A percentile compares a stretch with the other conserved stretches of the same genome.
Evolutionary conservation across 1,284 basidiomycete species (phyloP).

Genomic region (Ceratorhiza oryzae-sativae): DNA sequence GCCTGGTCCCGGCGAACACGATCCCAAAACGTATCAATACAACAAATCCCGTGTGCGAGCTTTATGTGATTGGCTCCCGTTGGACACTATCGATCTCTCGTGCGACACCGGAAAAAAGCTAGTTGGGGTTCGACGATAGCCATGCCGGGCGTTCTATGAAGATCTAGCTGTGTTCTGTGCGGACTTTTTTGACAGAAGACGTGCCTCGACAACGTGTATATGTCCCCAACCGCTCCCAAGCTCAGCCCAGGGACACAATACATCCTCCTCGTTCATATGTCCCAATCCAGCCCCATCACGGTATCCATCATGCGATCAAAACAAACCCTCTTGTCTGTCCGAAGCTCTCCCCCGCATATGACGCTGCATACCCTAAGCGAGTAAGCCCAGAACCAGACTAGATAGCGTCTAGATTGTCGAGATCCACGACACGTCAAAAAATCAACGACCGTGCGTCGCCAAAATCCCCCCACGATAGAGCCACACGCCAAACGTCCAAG

Average conservation of each 20-base stretch:
- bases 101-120: not conserved
- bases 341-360: not conserved
- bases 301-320: not conserved
- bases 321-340: not conserved
- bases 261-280: not conserved
- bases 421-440: not conserved
- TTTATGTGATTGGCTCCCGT: slow-evolving; percentile 4
- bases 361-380: not conserved
- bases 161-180: too few relatives aligned
- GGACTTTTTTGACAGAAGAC: not conserved
- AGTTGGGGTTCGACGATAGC: not conserved
- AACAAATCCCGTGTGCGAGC: not conserved
- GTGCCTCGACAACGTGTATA: not conserved
- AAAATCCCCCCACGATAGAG: too few relatives aligned
- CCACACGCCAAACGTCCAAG: not conserved
- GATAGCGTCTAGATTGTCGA: not conserved
- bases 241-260: not conserved
- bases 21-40: not conserved
- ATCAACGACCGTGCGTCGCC: too few relatives aligned
- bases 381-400: too few relatives aligned
- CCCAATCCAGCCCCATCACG: not conserved
- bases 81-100: slow-evolving; percentile 5
- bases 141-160: too few relatives aligned
- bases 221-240: not conserved
- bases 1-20: slow-evolving; percentile 4